phyloP scores from a whole-genome alignment of 768 basidiomycete species.

The Tulasnella calospora region DNA sequence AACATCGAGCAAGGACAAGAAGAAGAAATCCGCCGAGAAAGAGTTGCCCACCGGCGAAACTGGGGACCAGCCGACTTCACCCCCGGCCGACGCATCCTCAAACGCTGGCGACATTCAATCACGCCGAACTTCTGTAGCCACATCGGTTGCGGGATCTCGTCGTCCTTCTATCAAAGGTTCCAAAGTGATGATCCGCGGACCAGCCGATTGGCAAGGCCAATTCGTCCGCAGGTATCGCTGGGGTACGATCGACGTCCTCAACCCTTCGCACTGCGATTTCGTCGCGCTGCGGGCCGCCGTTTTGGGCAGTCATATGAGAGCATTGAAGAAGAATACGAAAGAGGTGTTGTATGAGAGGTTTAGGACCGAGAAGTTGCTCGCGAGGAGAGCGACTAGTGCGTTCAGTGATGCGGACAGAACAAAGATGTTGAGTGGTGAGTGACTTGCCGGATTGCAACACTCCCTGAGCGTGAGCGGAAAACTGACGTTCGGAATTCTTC shows the following conservation, averaged over 20 bases:
- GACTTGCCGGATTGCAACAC: background rate
- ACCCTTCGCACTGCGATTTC: constrained; percentile 85
- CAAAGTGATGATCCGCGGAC: constrained; percentile 26
- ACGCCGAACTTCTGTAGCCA: constrained; percentile 28
- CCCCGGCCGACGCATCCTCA: background rate
- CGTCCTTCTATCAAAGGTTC: constrained; percentile 30
- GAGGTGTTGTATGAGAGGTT: constrained; percentile 92
- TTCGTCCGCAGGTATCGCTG: constrained; percentile 78
- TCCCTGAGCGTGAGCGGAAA: background rate
- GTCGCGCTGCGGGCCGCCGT: constrained; percentile 77
- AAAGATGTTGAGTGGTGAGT: constrained; percentile 46
- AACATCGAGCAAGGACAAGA: background rate
- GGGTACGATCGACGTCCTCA: constrained; percentile 83
- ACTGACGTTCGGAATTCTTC: background rate
- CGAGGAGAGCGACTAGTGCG: constrained; percentile 72
- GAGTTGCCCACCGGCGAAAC: background rate
- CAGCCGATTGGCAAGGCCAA: constrained; percentile 52
- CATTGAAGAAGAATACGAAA: constrained; percentile 75
- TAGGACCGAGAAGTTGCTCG: constrained; percentile 84
- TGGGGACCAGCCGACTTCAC: constrained; percentile 35
- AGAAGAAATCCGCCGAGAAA: background rate
- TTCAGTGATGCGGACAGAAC: constrained; percentile 71
- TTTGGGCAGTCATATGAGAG: constrained; percentile 77
- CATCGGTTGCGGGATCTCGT: constrained; percentile 20
- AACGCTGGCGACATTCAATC: background rate